Evolutionary conservation across 345 rosid genomes (phyloP), one percentile per base, ranked within the genome.

Genomic region (Linum lewisii): DNA sequence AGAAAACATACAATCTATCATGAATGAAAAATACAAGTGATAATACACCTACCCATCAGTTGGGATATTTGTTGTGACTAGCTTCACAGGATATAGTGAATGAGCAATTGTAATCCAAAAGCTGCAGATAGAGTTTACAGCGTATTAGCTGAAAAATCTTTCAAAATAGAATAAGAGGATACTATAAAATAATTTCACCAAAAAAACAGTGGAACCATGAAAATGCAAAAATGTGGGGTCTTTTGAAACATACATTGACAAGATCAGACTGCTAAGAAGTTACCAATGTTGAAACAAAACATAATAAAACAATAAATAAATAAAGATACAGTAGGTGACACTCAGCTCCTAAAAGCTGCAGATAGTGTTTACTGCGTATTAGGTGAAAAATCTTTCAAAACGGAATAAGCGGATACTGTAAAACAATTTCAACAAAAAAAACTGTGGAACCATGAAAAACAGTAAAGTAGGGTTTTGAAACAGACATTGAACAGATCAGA

Each of bases 21-120:
- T 32, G 4, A 42, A 42, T 21, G 3, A 47, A 18, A 21, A 24
- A 38, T 16, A 62, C 19, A 23, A 45, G 44, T 26, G 54, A 34
- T 22, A 21, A 44, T 29, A 21, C 57, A 60, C 77, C 62, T 60
- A 73, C 77, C 73, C 77, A 64, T 73, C 73, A 24, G 63, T 26
- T 60, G 69, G 60, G 57, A 73, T 61, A 45, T 21, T 49, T 42
- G 69, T 37, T 58, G 60, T 23, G 6, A 24, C 53, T 58, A 73
- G 62, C 67, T 65, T 73, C 58, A 58, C 51, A 1, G 77, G 77
- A 37, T 24, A 20, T 15, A 58, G 47, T 15, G 63, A 14, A 29
- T 70, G 56, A 29, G 57, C 60, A 23, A 38, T 45, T 14, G 74
- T 55, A 60, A 59, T 53, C 78, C 74, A 74, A 52, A 74, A 74